phyloP scores from a whole-genome alignment of 2,329 filamentous ascomycete genomes.

The Elsinoe fawcettii region DNA sequence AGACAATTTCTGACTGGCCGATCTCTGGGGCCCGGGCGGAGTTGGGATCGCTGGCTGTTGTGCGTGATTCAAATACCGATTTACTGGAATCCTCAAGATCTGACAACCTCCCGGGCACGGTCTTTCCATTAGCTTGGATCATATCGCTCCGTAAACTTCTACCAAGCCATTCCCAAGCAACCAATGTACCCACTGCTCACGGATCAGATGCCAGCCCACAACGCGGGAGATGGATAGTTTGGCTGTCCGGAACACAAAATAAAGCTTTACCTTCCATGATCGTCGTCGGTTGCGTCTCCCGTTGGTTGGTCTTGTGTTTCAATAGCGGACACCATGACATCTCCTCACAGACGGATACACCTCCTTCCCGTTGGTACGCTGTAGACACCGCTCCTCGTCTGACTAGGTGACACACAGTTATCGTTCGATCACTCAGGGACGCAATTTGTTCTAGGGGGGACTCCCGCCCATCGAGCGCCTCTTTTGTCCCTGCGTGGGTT shows the following conservation, averaged over 20 bases:
- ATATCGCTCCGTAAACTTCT: neutral
- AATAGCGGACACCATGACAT: constrained; percentile 10
- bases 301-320: constrained; percentile 2
- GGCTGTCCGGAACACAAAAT: neutral
- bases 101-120: constrained; percentile 6
- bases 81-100: constrained; percentile 10
- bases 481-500: constrained; percentile 10
- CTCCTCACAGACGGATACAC: neutral
- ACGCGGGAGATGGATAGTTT: constrained; percentile 4
- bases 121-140: neutral
- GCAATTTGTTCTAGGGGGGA: neutral
- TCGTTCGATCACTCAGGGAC: neutral
- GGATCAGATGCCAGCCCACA: neutral
- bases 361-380: neutral
- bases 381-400: neutral
- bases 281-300: constrained; percentile 6
- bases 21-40: constrained; percentile 3
- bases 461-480: constrained; percentile 5
- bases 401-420: constrained; percentile 1
- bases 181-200: neutral
- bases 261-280: constrained; percentile 4
- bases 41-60: constrained; percentile 8
- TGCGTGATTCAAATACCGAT: constrained; percentile 5
- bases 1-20: neutral
- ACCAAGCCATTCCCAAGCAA: neutral